Base-by-base conservation (phyloP, 169 alveolate genomes). In the Cryptosporidium sp. region DNA sequence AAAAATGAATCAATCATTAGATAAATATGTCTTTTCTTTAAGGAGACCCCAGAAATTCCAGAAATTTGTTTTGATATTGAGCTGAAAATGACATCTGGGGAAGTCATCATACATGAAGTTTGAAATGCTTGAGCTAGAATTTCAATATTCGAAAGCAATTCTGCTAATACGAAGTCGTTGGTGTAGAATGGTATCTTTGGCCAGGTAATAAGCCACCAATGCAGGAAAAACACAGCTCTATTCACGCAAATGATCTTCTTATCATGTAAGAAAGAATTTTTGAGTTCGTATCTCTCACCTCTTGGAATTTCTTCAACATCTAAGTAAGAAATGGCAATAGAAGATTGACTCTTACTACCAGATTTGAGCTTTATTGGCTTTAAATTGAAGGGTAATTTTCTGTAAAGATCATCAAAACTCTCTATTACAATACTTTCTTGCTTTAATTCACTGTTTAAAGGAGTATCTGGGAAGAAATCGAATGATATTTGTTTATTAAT, bases 191-290 rank as follows among this genome's bases (percentile, higher is more conserved):
- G 61, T n/a, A 80, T 42, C 67, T 65, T 80, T 16, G 33, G 70
- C 89, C 89, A 80, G 39, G 33, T 29, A 18, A 61, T n/a, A 3
- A 80, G 31, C 89, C 89, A 80, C 89, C 89, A 80, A 51, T 65
- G 75, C 26, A 16, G 67, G 65, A 80, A 80, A 29, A 80, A 65
- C 16, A 62, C 68, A 5, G 89, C 89, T 31, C 89, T 80, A 21
- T 80, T 80, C 6, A 61, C 69, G 18, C 37, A 26, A 9, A 7
- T 7, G 26, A 80, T 48, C 33, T 61, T 23, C 52, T 39, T 80
- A 0, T 44, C 75, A 26, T 61, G 44, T 10, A 67, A 26, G 23
- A 48, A 44, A 6, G 44, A 26, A 0, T 31, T n/a, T 10, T 18
- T n/a, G 18, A 73, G 70, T 0, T 73, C 65, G 23, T 73, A 37